Percentiles rank a stretch among this genome's conserved stretches.
Conservation (phyloP, 164 flowering plant species). For the Aristolochia fimbriata region DNA sequence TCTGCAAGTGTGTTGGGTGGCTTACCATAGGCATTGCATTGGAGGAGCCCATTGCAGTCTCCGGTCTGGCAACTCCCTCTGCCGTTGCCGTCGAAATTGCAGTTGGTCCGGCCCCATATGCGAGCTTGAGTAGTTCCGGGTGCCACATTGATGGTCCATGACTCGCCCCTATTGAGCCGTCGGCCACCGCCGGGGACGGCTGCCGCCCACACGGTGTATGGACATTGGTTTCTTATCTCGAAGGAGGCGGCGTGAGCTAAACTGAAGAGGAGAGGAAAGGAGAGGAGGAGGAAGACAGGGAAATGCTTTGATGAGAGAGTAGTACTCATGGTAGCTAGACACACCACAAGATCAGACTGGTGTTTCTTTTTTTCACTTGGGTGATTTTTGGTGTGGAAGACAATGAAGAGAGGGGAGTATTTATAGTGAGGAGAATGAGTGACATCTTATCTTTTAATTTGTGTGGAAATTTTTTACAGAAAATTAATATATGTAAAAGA, state of each 20-base stretch:
- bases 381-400: too few species aligned
- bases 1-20: constrained; percentile 29
- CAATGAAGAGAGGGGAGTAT: too few species aligned
- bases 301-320: not conserved
- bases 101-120: constrained; percentile 27
- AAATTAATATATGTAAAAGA: too few species aligned
- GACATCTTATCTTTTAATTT: too few species aligned
- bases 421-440: too few species aligned
- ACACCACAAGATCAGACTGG: too few species aligned
- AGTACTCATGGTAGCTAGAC: too few species aligned
- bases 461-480: too few species aligned
- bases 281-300: not conserved
- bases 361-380: too few species aligned
- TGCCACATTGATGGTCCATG: constrained; percentile 11
- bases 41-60: constrained; percentile 17
- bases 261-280: constrained; percentile 1
- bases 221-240: constrained; percentile 5
- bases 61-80: constrained; percentile 25
- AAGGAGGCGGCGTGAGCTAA: constrained; percentile 17
- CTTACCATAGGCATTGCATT: constrained; percentile 16
- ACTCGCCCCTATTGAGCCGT: constrained; percentile 10
- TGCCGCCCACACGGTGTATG: constrained; percentile 6
- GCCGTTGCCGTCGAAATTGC: constrained; percentile 22
- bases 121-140: constrained; percentile 19
- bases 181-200: constrained; percentile 18